Base-by-base conservation (phyloP, 1,284 basidiomycete genomes). In the Tremellales sp. region DNA sequence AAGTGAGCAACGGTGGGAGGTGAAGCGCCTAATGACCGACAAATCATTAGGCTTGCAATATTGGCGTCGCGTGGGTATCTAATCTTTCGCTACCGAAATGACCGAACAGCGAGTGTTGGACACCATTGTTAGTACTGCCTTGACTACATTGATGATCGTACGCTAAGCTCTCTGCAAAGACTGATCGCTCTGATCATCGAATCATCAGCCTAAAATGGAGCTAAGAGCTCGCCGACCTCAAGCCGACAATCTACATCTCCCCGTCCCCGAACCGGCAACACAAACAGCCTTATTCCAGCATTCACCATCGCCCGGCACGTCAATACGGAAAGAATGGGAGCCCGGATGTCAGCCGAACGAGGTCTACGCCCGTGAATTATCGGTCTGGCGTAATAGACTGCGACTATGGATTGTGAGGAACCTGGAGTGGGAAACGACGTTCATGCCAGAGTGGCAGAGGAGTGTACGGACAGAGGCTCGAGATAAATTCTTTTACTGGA, bases 401-500 rank as follows among this genome's bases (percentile, higher is more conserved):
- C 80, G 90, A 22, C 71, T 79, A 29, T 65, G 60, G 43, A 73
- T 92, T n/a, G 78, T 90, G 24, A 69, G 67, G 46, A 74, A 74
- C 35, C 79, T 93, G 21, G 73, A 79, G 36, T 67, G 72, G 56
- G 89, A 94, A 76, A 86, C 84, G 27, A 67, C 75, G 48, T 67
- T 82, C 45, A 78, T 94, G 50, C 85, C 82, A 1, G 74, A 68
- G 24, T 81, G 89, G 77, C 91, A 93, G 81, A 84, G 81, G 47
- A 44, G 78, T 65, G 47, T 60, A 13, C 81, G 89, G 24, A 81
- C 79, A 1, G 82, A 85, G 1, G 84, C 80, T 75, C 75, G 90
- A 19, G 93, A 98, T 72, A 77, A 76, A 1, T 97, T 89, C 68
- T 97, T 98, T 67, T 84, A 94, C 51, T 89, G 93, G 68, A 87